Base-by-base conservation (phyloP, 176 grass and related monocot species). In the Carex myosuroides region DNA sequence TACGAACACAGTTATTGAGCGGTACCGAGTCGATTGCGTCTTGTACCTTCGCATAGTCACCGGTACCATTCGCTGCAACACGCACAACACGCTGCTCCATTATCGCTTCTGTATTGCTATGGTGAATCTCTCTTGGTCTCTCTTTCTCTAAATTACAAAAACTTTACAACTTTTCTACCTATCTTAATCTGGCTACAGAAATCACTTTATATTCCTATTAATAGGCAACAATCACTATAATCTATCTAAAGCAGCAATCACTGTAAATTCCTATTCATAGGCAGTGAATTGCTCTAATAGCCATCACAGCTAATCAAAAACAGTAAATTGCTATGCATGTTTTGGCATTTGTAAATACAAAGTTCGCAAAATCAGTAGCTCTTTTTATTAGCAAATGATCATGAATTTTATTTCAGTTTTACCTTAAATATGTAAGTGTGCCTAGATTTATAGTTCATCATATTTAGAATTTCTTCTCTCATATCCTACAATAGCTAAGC, bases 11-110 rank as follows among this genome's bases (percentile, higher is more conserved):
- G 85, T 98, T 98, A 42, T 87, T 88, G 21, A 93, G 80, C 52
- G 93, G 96, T 85, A 98, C 91, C 3, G 93, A 88, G 59, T 98
- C 88, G 20, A 98, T 85, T 13, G 96, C 93, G 18, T 88, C 86
- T 88, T 98, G 96, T 83, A 98, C 88, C 68, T 85, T 90, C 33
- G 80, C 41, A 80, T 91, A 95, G 32, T 65, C 90, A 24, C 75
- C 89, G 4, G 85, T 54, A 29, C 84, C 89, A 84, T 89, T 81
- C 58, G 91, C 84, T 6, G 85, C 87, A 54, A 98, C 91, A 22
- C 81, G 83, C 41, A 95, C 64, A 55, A 95, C 80, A 68, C 67
- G 82, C 41, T 58, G 53, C 70, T 29, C 24, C 85, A 69, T 74
- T 59, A 13, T 52, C 14, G 42, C 42, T 21, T 55, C 55, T 30